Conservation (phyloP, 78 protist genomes). For the Creolimax fragrantissima region DNA sequence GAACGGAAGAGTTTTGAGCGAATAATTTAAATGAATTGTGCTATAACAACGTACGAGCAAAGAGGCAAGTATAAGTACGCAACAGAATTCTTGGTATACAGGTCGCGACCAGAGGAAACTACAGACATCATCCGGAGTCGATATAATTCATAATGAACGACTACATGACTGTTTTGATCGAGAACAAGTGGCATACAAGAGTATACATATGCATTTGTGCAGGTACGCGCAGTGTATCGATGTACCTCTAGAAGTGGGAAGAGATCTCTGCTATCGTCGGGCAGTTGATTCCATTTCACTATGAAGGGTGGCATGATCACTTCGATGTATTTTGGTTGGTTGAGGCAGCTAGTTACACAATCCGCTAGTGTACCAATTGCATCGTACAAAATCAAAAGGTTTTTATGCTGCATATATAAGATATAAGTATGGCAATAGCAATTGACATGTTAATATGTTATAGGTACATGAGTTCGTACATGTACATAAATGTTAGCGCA, state of each 20-base stretch:
- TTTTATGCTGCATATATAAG: conserved; percentile 37
- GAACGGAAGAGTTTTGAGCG: neutral
- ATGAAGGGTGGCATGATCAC: conserved; percentile 53
- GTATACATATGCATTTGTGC: too few relatives aligned
- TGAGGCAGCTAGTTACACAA: neutral
- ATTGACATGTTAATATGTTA: neutral
- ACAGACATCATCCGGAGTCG: too few relatives aligned
- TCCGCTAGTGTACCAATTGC: conserved; percentile 40
- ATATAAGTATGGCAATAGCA: neutral
- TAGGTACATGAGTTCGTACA: neutral
- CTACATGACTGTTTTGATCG: too few relatives aligned
- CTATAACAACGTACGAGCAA: too few relatives aligned
- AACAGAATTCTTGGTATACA: too few relatives aligned
- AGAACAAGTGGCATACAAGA: too few relatives aligned
- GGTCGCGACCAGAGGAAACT: too few relatives aligned
- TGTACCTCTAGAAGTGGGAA: conserved; percentile 36
- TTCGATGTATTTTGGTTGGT: conserved; percentile 6
- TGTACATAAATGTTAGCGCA: neutral
- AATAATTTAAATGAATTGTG: neutral
- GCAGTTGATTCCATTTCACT: conserved; percentile 38
- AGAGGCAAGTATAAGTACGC: too few relatives aligned
- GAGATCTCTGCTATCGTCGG: conserved; percentile 34
- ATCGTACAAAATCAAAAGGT: conserved; percentile 57
- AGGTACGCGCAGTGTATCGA: too few relatives aligned
- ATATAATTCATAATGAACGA: too few relatives aligned